Base-by-base conservation (phyloP, 1,284 basidiomycete genomes). In the Boletus mariae region DNA sequence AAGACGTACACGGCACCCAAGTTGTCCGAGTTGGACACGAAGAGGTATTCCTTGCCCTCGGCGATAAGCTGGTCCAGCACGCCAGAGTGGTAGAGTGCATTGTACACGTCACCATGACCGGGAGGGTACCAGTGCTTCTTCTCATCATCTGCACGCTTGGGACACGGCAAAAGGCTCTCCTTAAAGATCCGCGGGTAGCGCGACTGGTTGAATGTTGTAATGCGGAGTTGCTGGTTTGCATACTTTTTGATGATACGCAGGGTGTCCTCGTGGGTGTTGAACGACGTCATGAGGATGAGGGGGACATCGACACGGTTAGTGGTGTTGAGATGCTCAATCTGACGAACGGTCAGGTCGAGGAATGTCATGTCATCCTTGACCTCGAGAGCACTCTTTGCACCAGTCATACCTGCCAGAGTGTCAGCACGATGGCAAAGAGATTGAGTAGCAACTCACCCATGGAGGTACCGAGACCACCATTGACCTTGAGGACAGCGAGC, bases 241-340 rank as follows among this genome's bases (percentile, higher is more conserved):
- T 99, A 99, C 77, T 99, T 99, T 75, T 98, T 97, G 77, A 99
- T 99, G 78, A 98, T 97, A 57, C 95, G 90, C 54, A 93, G 82
- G 46, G 94, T 97, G 72, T 97, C 94, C 51, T 96, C 94, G 72
- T 96, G 95, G 41, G 97, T 98, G 82, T 99, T 98, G 87, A 99
- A 98, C 59, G 94, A 98, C 69, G 97, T 98, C 96, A 99, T 99
- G 70, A 99, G 86, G 75, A 98, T 96, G 71, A 99, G 92, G 13
- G 96, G 95, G 45, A 98, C 95, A 75, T 97, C 85, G 62, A 86
- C 85, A 45, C 78, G 78, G 67, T 75, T 74, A 51, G 81, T 81
- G 47, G 85, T 89, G 73, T 89, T 89, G 66, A 89, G 82, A 62
- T 89, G 87, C 69, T 99, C 96, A 64, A 99, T 98, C 76, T 99